Evolutionary conservation across 2,329 filamentous ascomycete species (phyloP).

Genomic region (Colletotrichum limetticola): DNA sequence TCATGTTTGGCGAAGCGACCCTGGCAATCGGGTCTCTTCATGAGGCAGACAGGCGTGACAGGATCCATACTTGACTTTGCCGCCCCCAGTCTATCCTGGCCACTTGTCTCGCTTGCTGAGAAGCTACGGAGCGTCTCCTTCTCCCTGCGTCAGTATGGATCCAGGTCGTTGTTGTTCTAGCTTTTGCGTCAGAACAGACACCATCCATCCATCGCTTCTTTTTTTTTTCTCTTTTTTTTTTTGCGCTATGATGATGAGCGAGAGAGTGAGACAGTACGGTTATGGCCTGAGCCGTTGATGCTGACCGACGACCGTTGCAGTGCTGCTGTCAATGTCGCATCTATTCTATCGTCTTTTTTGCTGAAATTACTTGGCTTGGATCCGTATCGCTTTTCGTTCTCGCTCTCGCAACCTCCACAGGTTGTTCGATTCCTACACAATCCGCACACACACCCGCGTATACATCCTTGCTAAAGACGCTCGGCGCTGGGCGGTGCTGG

Average conservation of each 20-base stretch:
- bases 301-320: conserved; percentile 12
- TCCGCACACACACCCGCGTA: conserved; percentile 14
- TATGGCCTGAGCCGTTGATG: neutral
- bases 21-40: conserved; percentile 18
- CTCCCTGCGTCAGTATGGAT: conserved; percentile 28
- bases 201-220: conserved; percentile 1
- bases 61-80: conserved; percentile 13
- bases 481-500: conserved; percentile 19
- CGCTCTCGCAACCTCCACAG: conserved; percentile 17
- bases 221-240: conserved; percentile 6
- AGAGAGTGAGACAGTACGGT: conserved; percentile 9
- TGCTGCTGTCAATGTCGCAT: conserved; percentile 19
- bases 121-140: conserved; percentile 13
- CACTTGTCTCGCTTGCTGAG: conserved; percentile 20
- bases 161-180: neutral
- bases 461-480: neutral
- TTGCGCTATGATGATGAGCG: neutral
- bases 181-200: neutral
- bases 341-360: neutral
- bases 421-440: neutral
- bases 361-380: neutral
- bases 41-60: conserved; percentile 13
- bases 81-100: conserved; percentile 9
- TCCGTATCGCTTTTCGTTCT: conserved; percentile 9
- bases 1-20: conserved; percentile 24